A percentile compares a stretch with the other conserved stretches of the same genome.
Evolutionary conservation across 192 early-diverging fungal species (phyloP).

Genomic region (Geosiphon pyriformis): DNA sequence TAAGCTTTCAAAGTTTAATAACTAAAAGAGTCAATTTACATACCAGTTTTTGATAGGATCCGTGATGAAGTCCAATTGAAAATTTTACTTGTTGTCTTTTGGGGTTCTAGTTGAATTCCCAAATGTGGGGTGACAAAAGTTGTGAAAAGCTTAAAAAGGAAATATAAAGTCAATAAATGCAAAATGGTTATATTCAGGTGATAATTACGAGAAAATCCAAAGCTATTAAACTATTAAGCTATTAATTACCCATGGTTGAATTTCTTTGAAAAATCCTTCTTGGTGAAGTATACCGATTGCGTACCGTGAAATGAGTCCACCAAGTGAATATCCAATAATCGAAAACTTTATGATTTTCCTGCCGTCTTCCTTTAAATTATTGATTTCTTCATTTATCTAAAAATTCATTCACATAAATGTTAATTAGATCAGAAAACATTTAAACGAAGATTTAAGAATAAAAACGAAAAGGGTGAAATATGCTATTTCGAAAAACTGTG

Average conservation of each 20-base stretch:
- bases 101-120: slow-evolving; percentile 34
- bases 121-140: slow-evolving; percentile 59
- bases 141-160: slow-evolving; percentile 36
- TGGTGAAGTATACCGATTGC: slow-evolving; percentile 42
- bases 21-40: not conserved
- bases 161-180: not conserved
- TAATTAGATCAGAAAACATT: not conserved
- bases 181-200: too few species aligned
- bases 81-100: slow-evolving; percentile 22
- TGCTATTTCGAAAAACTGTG: not conserved
- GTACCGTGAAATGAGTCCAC: slow-evolving; percentile 51
- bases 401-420: too few species aligned
- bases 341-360: slow-evolving; percentile 29
- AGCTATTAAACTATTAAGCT: not conserved
- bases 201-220: too few species aligned
- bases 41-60: slow-evolving; percentile 47
- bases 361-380: slow-evolving; percentile 30
- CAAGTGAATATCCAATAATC: slow-evolving; percentile 52
- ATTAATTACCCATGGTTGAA: slow-evolving; percentile 38
- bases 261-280: slow-evolving; percentile 41
- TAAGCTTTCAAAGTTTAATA: not conserved
- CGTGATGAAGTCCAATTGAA: slow-evolving; percentile 38
- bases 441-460: not conserved
- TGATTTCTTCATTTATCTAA: slow-evolving; percentile 26
- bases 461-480: not conserved